Conservation (phyloP, 352 stramenopile genomes). For the Salisapilia sapeloensis region DNA sequence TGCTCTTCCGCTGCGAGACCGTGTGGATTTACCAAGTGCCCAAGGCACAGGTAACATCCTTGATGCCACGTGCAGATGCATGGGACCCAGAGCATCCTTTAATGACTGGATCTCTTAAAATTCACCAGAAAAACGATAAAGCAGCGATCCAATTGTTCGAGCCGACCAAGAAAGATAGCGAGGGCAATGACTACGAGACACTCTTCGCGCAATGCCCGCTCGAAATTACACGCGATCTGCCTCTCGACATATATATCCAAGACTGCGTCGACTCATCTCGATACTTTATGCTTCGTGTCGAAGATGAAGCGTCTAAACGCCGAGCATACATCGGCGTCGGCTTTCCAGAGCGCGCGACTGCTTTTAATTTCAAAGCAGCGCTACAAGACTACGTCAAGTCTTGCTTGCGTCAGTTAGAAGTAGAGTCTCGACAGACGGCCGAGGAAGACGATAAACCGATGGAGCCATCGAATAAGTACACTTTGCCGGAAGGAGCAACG, state of each 20-base stretch:
- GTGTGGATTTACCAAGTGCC: constrained; percentile 82
- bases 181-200: constrained; percentile 4
- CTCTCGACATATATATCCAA: constrained; percentile 62
- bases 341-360: constrained; percentile 51
- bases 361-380: constrained; percentile 78
- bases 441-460: constrained; percentile 4
- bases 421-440: constrained; percentile 7
- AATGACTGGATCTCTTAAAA: constrained; percentile 43
- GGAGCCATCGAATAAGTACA: constrained; percentile 29
- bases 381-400: constrained; percentile 79
- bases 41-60: constrained; percentile 35
- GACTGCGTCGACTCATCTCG: constrained; percentile 78
- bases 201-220: constrained; percentile 72
- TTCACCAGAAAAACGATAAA: constrained; percentile 54
- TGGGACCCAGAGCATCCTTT: constrained; percentile 75
- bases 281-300: constrained; percentile 78
- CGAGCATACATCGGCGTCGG: constrained; percentile 65
- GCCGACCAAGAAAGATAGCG: constrained; percentile 9
- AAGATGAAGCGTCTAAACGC: constrained; percentile 53
- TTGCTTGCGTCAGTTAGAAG: constrained; percentile 32
- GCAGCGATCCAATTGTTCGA: constrained; percentile 69
- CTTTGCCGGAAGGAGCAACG: constrained; percentile 43
- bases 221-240: constrained; percentile 35
- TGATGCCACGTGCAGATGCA: constrained; percentile 55
- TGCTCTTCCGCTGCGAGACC: constrained; percentile 50